Percentiles rank a stretch among this genome's conserved stretches.
Conservation (phyloP, 306 rosid genomes). For the Malus sylvestris region DNA sequence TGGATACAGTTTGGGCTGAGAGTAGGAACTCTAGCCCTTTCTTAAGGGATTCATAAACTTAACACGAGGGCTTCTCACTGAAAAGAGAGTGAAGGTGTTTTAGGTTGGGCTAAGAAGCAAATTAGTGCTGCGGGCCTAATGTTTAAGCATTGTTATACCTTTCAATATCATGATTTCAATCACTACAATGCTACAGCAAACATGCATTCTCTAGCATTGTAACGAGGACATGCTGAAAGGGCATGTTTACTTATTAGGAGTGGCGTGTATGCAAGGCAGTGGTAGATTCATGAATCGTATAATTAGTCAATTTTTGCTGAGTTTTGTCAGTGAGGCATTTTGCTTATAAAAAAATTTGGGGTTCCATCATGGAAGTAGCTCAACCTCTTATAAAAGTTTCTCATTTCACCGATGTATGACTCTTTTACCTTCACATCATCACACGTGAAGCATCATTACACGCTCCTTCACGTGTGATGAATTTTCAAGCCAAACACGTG, state of each 20-base stretch:
- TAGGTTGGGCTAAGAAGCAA: no score
- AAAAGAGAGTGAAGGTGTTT: neutral
- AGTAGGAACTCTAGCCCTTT: neutral
- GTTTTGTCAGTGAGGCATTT: neutral
- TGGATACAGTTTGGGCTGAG: neutral
- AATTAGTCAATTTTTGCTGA: neutral
- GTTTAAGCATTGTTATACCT: neutral
- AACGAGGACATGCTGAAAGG: neutral
- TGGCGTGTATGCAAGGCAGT: neutral
- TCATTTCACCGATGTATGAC: no score
- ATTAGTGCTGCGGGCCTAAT: neutral
- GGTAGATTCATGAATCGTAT: neutral
- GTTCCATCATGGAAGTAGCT: no score
- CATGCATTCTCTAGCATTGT: neutral
- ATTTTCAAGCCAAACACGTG: no score
- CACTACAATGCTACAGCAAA: neutral
- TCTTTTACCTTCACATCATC: no score
- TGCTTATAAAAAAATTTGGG: no score
- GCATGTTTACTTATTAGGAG: neutral
- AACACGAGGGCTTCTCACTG: neutral
- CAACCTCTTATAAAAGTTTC: no score
- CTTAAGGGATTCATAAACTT: neutral
- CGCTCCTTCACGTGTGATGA: no score
- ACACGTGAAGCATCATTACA: no score
- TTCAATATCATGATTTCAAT: neutral